Evolutionary conservation across 2,329 filamentous ascomycete genomes (phyloP), one percentile per base, ranked within the genome.

Genomic region (Monilinia polystroma): DNA sequence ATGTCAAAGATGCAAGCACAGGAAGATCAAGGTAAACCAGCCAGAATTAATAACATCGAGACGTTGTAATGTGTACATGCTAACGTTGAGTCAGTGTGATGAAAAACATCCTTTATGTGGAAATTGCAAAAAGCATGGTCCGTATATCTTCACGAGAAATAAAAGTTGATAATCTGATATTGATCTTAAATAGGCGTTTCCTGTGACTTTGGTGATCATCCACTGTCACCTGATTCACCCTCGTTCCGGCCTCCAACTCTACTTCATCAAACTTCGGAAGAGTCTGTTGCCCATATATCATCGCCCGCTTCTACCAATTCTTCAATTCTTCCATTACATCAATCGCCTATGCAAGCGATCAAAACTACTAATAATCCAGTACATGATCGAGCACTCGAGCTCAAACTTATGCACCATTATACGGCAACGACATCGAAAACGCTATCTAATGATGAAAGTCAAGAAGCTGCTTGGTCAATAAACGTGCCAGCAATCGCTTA

Each of bases 1-100:
- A 56, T 90, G 88, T 73, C 81, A 83, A 69, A 80, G 85, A 67
- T 90, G 88, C 77, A 90, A 90, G 78, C 80, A 81, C 66, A 81
- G 88, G 69, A 90, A 90, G 77, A 89, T 90, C 75, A 90, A 90
- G 84, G 87, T 88, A 43, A 14, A 14, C 35, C 59, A n/a, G 45
- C 18, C 45, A 29, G 49, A 26, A 23, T 29, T 16, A 10, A 10
- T 53, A 18, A 4, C n/a, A 18, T 10, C 18, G 18, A 29, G 32
- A 35, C 4, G 43, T 7, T 14, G 20, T 26, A n/a, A 43, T 53
- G 41, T 32, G 7, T 12, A 26, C 16, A 26, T 66, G 71, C 66
- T 56, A 45, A 65, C 49, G 23, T 18, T 12, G 23, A 38, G 26
- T 11, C 26, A 74, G 85, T 90, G 87, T 77, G 87, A 90, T 74